Evolutionary conservation across 768 basidiomycete genomes (phyloP).

Genomic region (Phaeolepiota aurea): DNA sequence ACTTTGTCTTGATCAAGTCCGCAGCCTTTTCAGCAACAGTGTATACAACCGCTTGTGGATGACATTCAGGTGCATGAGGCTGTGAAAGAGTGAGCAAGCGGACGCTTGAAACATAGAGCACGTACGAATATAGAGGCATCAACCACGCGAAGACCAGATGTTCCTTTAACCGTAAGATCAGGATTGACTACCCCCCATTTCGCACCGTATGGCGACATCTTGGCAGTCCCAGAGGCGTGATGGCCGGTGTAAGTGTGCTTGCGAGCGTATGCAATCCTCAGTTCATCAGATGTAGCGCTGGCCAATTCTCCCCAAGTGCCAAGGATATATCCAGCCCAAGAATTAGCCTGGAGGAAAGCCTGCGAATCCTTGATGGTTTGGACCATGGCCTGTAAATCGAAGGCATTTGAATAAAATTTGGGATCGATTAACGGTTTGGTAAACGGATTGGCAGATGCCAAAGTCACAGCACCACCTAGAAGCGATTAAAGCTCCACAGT

Average conservation of each 20-base stretch:
- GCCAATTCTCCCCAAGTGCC: slow-evolving; percentile 9
- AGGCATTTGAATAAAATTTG: slow-evolving; percentile 9
- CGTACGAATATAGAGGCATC: slow-evolving; percentile 27
- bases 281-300: slow-evolving; percentile 17
- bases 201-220: slow-evolving; percentile 18
- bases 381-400: slow-evolving; percentile 18
- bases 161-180: slow-evolving; percentile 23
- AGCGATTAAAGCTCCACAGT: no score
- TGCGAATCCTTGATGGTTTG: slow-evolving; percentile 15
- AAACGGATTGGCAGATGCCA: slow-evolving; percentile 19
- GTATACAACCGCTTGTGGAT: slow-evolving; percentile 19
- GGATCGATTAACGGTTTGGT: slow-evolving; percentile 18
- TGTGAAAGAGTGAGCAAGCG: slow-evolving; percentile 6
- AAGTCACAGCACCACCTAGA: slow-evolving; percentile 16
- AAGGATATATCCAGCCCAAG: slow-evolving; percentile 20
- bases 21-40: slow-evolving; percentile 21
- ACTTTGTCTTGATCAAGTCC: slow-evolving; percentile 15
- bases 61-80: slow-evolving; percentile 16
- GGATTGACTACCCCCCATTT: slow-evolving; percentile 24
- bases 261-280: slow-evolving; percentile 15
- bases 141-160: slow-evolving; percentile 23
- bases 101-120: neutral
- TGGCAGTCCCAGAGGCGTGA: slow-evolving; percentile 21
- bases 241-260: slow-evolving; percentile 9
- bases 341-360: slow-evolving; percentile 16